Percentiles rank a stretch among this genome's conserved stretches.
Conservation (phyloP, 495 filamentous ascomycete species). For the Cudoniella acicularis region DNA sequence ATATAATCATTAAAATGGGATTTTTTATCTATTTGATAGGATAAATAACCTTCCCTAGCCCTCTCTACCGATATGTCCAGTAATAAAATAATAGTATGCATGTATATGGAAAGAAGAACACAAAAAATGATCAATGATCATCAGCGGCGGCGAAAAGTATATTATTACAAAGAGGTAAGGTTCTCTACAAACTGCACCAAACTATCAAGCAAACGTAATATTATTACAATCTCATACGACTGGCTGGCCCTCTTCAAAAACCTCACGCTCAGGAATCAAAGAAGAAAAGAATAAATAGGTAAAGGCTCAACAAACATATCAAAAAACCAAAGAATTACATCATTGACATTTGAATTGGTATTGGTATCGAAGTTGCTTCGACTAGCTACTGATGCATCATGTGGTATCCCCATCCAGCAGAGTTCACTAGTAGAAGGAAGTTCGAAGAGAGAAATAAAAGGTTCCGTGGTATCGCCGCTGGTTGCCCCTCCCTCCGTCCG, state of each 20-base stretch:
- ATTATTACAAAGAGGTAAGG: too few relatives aligned
- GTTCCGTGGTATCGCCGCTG: neutral
- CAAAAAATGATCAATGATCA: neutral
- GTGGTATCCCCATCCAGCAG: neutral
- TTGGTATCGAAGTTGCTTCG: neutral
- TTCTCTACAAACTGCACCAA: neutral
- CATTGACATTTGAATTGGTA: neutral
- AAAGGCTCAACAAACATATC: too few relatives aligned
- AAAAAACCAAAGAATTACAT: too few relatives aligned
- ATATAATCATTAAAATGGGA: too few relatives aligned
- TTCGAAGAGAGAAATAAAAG: neutral
- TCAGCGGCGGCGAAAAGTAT: neutral
- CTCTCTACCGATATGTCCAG: too few relatives aligned
- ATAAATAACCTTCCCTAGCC: too few relatives aligned
- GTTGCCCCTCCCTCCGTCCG: too few relatives aligned
- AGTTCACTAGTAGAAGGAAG: neutral
- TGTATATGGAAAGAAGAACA: neutral
- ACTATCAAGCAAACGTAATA: neutral
- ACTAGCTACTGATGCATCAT: neutral
- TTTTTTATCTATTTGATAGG: too few relatives aligned
- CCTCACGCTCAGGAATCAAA: neutral
- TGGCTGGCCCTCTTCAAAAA: neutral
- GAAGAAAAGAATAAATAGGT: too few relatives aligned
- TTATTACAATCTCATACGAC: neutral
- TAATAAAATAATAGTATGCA: too few relatives aligned